phyloP scores from a whole-genome alignment of 2,329 filamentous ascomycete species.

The Spiromastix sp. region DNA sequence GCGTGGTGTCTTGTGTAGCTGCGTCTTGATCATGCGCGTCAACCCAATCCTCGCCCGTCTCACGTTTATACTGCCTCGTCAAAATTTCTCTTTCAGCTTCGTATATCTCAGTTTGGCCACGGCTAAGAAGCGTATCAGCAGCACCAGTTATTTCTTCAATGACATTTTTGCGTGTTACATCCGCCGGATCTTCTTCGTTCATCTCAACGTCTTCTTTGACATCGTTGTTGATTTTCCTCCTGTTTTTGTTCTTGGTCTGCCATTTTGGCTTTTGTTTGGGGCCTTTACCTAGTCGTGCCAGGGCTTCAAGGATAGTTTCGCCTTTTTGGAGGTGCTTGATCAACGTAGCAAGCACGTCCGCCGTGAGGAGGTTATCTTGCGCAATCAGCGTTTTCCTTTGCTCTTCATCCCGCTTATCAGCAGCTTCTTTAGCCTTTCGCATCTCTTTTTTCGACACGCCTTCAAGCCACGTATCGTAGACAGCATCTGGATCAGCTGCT shows the following conservation, averaged over 20 bases:
- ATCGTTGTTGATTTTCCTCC: slow-evolving; percentile 29
- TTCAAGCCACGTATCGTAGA: slow-evolving; percentile 87
- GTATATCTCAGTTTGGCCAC: slow-evolving; percentile 84
- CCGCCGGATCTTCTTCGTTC: slow-evolving; percentile 58
- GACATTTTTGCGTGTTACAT: slow-evolving; percentile 57
- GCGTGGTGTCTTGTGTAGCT: slow-evolving; percentile 20
- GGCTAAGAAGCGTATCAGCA: slow-evolving; percentile 72
- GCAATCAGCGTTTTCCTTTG: slow-evolving; percentile 58
- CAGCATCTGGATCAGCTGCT: slow-evolving; percentile 75
- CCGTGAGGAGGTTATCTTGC: slow-evolving; percentile 64
- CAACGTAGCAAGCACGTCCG: slow-evolving; percentile 62
- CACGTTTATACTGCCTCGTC: slow-evolving; percentile 69
- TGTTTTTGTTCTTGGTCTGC: slow-evolving; percentile 47
- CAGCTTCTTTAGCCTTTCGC: slow-evolving; percentile 73
- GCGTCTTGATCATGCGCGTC: slow-evolving; percentile 33
- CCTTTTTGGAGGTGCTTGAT: slow-evolving; percentile 65
- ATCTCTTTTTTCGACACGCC: slow-evolving; percentile 92
- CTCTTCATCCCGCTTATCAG: slow-evolving; percentile 74
- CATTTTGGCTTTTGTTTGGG: slow-evolving; percentile 52
- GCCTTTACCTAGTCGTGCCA: slow-evolving; percentile 66
- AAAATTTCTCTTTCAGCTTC: slow-evolving; percentile 77
- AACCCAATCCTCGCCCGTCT: slow-evolving; percentile 80
- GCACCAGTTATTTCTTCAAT: slow-evolving; percentile 81
- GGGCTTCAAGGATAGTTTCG: slow-evolving; percentile 79
- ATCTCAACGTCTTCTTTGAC: slow-evolving; percentile 55